Conservation (phyloP, 352 stramenopile genomes). For the Globisporangium irregulare region DNA sequence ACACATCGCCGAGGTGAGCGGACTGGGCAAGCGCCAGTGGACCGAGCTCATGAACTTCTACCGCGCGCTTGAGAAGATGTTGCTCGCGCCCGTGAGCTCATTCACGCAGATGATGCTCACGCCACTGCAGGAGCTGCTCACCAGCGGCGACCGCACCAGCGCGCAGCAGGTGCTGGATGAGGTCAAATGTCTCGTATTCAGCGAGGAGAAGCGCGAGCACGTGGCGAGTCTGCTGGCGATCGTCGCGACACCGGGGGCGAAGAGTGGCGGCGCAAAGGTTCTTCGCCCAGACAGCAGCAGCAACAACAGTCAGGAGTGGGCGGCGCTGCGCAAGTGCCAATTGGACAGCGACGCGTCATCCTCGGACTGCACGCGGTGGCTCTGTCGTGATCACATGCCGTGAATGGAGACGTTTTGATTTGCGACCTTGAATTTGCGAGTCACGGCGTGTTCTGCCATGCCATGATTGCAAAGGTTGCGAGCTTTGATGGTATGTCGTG, state of each 20-base stretch:
- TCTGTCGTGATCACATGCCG: constrained; percentile 33
- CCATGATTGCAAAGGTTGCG: too few species aligned
- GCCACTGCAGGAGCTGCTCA: constrained; percentile 50
- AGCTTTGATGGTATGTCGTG: too few species aligned
- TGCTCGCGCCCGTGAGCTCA: constrained; percentile 43
- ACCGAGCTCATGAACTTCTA: constrained; percentile 55
- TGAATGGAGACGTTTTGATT: not conserved
- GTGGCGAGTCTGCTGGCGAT: constrained; percentile 58
- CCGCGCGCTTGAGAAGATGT: constrained; percentile 47
- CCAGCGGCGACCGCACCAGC: constrained; percentile 24
- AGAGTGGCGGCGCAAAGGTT: not conserved
- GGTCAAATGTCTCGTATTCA: constrained; percentile 52
- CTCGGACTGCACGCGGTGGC: constrained; percentile 35
- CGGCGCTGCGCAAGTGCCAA: constrained; percentile 35
- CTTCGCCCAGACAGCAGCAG: constrained; percentile 5
- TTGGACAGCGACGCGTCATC: constrained; percentile 20
- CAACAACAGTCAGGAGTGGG: constrained; percentile 27
- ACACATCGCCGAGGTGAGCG: constrained; percentile 36
- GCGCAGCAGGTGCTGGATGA: constrained; percentile 53
- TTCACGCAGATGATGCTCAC: constrained; percentile 53
- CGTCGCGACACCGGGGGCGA: constrained; percentile 18
- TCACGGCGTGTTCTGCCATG: too few species aligned
- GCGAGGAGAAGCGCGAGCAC: constrained; percentile 57
- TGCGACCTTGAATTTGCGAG: not conserved
- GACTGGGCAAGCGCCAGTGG: constrained; percentile 45